Evolutionary conservation across 805 yeast genomes (phyloP).

Genomic region (Wickerhamomyces chambardii): DNA sequence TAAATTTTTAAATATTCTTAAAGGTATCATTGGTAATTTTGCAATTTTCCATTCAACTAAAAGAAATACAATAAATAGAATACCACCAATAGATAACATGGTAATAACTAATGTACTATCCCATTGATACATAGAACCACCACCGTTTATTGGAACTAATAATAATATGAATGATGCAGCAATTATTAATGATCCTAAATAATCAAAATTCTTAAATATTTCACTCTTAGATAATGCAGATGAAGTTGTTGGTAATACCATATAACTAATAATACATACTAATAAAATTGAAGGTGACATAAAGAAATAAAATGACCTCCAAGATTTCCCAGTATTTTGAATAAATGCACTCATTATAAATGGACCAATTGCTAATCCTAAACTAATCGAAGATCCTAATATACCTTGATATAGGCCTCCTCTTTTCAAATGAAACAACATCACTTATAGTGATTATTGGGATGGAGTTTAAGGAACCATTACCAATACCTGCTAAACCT

Average conservation of each 20-base stretch:
- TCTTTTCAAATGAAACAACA: constrained; percentile 35
- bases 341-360: constrained; percentile 44
- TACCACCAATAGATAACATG: constrained; percentile 33
- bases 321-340: constrained; percentile 21
- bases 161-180: constrained; percentile 39
- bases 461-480: constrained; percentile 42
- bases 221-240: constrained; percentile 22
- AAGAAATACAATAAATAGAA: constrained; percentile 31
- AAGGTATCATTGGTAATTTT: constrained; percentile 43
- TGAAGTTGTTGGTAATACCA: constrained; percentile 26
- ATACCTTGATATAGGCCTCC: constrained; percentile 50
- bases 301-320: constrained; percentile 47
- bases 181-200: constrained; percentile 38
- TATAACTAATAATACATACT: constrained; percentile 17
- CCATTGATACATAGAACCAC: constrained; percentile 55
- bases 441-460: constrained; percentile 45
- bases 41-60: constrained; percentile 33
- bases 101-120: constrained; percentile 30
- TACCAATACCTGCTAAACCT: constrained; percentile 47
- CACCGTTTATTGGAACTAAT: constrained; percentile 48
- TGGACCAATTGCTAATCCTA: constrained; percentile 50
- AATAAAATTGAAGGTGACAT: constrained; percentile 29
- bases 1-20: constrained; percentile 27
- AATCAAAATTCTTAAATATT: constrained; percentile 43
- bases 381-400: constrained; percentile 37